Conservation (phyloP, 73 alveolate genomes). For the Halteria grandinella region DNA sequence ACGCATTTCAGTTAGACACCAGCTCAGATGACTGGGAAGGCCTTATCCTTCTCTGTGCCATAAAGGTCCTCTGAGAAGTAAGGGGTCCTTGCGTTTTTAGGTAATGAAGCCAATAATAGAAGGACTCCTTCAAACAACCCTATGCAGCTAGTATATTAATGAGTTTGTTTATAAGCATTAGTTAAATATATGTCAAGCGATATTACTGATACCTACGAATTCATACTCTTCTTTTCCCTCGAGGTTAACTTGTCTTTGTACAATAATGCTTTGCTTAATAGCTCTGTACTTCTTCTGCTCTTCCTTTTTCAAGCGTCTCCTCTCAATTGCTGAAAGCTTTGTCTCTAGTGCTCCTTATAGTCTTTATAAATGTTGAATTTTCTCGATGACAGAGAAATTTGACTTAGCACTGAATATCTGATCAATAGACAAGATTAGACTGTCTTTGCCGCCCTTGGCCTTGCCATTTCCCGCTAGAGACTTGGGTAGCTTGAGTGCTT, state of each 20-base stretch:
- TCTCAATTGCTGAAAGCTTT: slow-evolving; percentile 6
- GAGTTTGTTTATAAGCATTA: too few species aligned
- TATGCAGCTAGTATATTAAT: too few species aligned
- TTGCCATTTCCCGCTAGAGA: too few species aligned
- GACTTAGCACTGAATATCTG: slow-evolving; percentile 30
- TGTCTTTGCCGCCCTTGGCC: not conserved
- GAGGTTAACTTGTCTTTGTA: not conserved
- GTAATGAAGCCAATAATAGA: too few species aligned
- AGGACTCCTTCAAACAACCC: too few species aligned
- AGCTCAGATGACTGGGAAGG: too few species aligned
- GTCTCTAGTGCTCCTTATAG: slow-evolving; percentile 6
- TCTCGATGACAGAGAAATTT: slow-evolving; percentile 29
- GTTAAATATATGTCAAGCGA: too few species aligned
- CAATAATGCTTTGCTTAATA: not conserved
- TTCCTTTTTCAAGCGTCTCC: not conserved
- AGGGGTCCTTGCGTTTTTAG: too few species aligned
- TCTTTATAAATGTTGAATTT: slow-evolving; percentile 35
- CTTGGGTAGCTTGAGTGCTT: slow-evolving; percentile 28
- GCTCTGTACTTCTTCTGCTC: slow-evolving; percentile 14
- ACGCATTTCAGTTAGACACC: too few species aligned
- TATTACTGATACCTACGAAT: not conserved
- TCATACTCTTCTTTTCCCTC: not conserved
- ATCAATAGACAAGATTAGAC: slow-evolving; percentile 26
- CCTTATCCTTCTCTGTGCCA: too few species aligned
- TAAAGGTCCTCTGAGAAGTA: too few species aligned